Percentiles rank a stretch among this genome's conserved stretches.
phyloP scores from a whole-genome alignment of 441 rosid genomes.

The Gossypium laxum region DNA sequence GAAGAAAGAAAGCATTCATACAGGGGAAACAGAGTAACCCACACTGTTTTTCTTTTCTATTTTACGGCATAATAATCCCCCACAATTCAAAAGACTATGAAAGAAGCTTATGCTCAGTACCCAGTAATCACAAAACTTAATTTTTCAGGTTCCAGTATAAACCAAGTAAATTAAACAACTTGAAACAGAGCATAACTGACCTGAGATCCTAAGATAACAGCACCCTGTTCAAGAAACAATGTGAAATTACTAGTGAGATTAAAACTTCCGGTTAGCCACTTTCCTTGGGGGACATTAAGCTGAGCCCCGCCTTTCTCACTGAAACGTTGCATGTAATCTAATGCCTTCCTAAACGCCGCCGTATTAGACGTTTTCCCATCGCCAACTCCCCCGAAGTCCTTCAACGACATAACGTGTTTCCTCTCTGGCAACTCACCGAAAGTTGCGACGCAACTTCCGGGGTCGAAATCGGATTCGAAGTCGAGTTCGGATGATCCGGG shows the following conservation, averaged over 20 bases:
- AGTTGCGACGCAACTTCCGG: constrained; percentile 34
- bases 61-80: neutral
- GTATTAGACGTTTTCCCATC: constrained; percentile 71
- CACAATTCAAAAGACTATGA: neutral
- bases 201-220: constrained; percentile 73
- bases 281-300: constrained; percentile 68
- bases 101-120: neutral
- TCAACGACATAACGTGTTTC: constrained; percentile 48
- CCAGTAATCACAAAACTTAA: neutral
- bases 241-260: constrained; percentile 81
- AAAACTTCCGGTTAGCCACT: constrained; percentile 81
- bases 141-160: neutral
- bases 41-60: neutral
- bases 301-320: constrained; percentile 47
- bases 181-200: constrained; percentile 21
- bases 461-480: neutral
- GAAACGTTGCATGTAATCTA: constrained; percentile 38
- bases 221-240: constrained; percentile 62
- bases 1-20: neutral
- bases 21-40: neutral
- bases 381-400: constrained; percentile 79
- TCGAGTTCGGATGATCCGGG: neutral
- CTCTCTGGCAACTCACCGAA: constrained; percentile 28
- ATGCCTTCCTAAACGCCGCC: constrained; percentile 54
- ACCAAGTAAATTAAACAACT: neutral